Percentiles rank a stretch among this genome's conserved stretches.
phyloP scores from a whole-genome alignment of 2,329 filamentous ascomycete species.

The Fusarium equiseti region DNA sequence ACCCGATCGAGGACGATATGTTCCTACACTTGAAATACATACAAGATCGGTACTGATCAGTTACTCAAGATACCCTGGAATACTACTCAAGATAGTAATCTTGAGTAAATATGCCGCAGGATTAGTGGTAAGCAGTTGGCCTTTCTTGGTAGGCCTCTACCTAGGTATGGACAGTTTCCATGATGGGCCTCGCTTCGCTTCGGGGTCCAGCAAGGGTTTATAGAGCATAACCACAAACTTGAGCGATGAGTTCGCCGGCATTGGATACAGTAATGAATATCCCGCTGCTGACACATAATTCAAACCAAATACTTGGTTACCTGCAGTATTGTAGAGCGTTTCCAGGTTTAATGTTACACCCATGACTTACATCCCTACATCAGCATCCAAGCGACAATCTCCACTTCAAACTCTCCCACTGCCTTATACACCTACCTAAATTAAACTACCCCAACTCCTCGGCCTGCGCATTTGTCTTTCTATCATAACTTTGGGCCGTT shows the following conservation, averaged over 20 bases:
- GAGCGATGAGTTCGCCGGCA: neutral
- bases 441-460: conserved; percentile 27
- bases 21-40: neutral
- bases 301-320: neutral
- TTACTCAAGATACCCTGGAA: neutral
- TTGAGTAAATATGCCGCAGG: neutral
- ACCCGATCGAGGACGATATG: neutral
- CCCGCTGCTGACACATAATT: conserved; percentile 1
- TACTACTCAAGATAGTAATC: neutral
- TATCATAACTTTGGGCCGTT: conserved; percentile 15
- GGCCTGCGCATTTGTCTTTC: conserved; percentile 15
- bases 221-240: neutral
- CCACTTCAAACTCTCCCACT: conserved; percentile 32
- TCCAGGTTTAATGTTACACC: conserved; percentile 6
- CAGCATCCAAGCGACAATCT: conserved; percentile 9
- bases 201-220: conserved; percentile 16
- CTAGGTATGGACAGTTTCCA: neutral
- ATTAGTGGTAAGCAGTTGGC: neutral
- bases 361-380: neutral
- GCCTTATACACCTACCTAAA: conserved; percentile 4
- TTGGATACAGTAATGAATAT: neutral
- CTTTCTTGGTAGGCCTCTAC: conserved; percentile 1
- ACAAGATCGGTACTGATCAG: neutral
- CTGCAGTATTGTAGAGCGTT: neutral
- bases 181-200: conserved; percentile 16